phyloP scores from a whole-genome alignment of 331 rosid species.

The Quercus phellos region DNA sequence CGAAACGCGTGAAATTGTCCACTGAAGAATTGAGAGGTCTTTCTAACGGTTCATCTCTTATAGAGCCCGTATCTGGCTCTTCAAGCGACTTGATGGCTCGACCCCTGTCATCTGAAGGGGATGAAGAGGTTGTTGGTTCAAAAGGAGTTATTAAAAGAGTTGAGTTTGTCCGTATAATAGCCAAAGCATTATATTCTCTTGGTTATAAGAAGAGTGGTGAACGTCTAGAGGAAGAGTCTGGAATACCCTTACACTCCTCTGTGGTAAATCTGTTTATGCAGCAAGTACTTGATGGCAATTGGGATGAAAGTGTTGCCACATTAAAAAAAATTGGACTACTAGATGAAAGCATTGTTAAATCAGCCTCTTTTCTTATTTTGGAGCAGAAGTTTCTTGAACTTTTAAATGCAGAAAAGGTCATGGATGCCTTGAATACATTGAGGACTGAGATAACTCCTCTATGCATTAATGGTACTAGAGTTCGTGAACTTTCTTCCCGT shows the following conservation, averaged over 20 bases:
- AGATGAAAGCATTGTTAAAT: conserved; percentile 55
- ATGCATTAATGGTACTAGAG: conserved; percentile 44
- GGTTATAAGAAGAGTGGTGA: conserved; percentile 89
- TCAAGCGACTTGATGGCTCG: conserved; percentile 85
- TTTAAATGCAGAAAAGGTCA: conserved; percentile 55
- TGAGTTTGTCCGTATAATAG: conserved; percentile 89
- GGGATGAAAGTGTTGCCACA: conserved; percentile 74
- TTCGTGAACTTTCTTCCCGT: conserved; percentile 77
- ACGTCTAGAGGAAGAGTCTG: conserved; percentile 86
- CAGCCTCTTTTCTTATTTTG: conserved; percentile 73
- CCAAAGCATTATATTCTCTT: conserved; percentile 85
- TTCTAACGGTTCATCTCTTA: conserved; percentile 76
- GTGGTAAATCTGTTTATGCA: conserved; percentile 65
- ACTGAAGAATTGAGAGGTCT: conserved; percentile 54
- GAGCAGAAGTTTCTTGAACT: conserved; percentile 89
- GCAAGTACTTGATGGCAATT: conserved; percentile 77
- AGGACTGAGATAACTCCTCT: conserved; percentile 85
- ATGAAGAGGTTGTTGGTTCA: conserved; percentile 73
- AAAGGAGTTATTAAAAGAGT: conserved; percentile 78
- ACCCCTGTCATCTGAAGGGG: conserved; percentile 71
- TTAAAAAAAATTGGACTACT: conserved; percentile 61
- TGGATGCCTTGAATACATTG: conserved; percentile 85
- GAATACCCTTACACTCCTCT: conserved; percentile 70
- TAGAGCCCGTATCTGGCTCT: conserved; percentile 57
- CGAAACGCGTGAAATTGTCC: conserved; percentile 82